phyloP scores from a whole-genome alignment of 805 yeast species.

The Pichia eremophila region DNA sequence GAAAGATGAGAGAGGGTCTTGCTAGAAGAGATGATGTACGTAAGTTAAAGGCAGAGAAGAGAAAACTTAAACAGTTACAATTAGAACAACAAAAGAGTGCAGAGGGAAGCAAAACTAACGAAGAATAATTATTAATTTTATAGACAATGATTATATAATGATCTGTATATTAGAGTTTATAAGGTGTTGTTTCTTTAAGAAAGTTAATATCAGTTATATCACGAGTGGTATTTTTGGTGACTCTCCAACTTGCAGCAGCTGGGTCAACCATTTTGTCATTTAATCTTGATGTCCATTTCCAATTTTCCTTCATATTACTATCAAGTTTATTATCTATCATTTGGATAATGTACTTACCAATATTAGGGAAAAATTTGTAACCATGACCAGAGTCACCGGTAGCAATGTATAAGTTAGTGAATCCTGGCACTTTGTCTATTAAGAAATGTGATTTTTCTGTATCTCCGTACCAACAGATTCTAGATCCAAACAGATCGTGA shows the following conservation, averaged over 20 bases:
- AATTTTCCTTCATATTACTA: slow-evolving; percentile 15
- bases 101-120: not conserved
- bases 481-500: slow-evolving; percentile 24
- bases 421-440: slow-evolving; percentile 29
- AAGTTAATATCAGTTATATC: slow-evolving; percentile 13
- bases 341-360: slow-evolving; percentile 31
- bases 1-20: slow-evolving; percentile 46
- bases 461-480: slow-evolving; percentile 31
- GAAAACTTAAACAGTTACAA: not conserved
- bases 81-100: not conserved
- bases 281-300: slow-evolving; percentile 26
- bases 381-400: slow-evolving; percentile 40
- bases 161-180: slow-evolving; percentile 1
- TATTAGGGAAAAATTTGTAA: slow-evolving; percentile 35
- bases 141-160: too few relatives aligned
- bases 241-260: slow-evolving; percentile 18
- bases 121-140: not conserved
- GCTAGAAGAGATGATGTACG: slow-evolving; percentile 21
- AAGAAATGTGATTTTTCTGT: slow-evolving; percentile 30
- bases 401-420: slow-evolving; percentile 27
- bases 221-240: slow-evolving; percentile 7
- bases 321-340: slow-evolving; percentile 23
- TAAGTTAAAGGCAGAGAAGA: slow-evolving; percentile 12
- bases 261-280: slow-evolving; percentile 13
- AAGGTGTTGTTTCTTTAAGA: slow-evolving; percentile 1